Evolutionary conservation across 805 yeast genomes (phyloP).

Genomic region (Kuraishia floccosa): DNA sequence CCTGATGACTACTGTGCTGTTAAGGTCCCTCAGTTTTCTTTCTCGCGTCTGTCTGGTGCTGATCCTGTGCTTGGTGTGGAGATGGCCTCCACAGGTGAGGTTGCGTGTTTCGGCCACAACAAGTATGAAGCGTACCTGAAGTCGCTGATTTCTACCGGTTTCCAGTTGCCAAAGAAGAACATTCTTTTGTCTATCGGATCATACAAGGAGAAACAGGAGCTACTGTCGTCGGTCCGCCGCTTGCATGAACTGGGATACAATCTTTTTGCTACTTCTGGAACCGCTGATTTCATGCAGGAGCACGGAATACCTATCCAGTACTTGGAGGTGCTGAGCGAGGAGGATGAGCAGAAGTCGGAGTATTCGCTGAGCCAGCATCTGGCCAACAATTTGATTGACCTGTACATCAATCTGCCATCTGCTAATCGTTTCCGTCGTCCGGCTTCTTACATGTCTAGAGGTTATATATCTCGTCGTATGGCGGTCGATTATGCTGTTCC

Average conservation of each 20-base stretch:
- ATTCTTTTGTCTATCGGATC: conserved; percentile 92
- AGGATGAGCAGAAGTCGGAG: conserved; percentile 74
- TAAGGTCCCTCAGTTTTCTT: conserved; percentile 95
- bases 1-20: conserved; percentile 94
- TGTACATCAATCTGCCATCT: conserved; percentile 94
- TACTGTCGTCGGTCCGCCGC: conserved; percentile 77
- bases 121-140: conserved; percentile 96
- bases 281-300: conserved; percentile 96
- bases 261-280: conserved; percentile 96
- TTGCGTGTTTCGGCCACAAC: conserved; percentile 92
- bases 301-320: conserved; percentile 91
- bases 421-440: conserved; percentile 97
- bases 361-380: conserved; percentile 93
- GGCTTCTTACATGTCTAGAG: conserved; percentile 94
- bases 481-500: conserved; percentile 99
- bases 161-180: conserved; percentile 90
- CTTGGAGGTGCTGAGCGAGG: conserved; percentile 73
- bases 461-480: conserved; percentile 98
- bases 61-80: conserved; percentile 97
- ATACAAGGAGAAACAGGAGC: conserved; percentile 88
- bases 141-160: conserved; percentile 90
- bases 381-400: conserved; percentile 92
- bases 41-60: conserved; percentile 94
- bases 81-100: conserved; percentile 99
- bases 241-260: conserved; percentile 78